Percentiles rank a stretch among this genome's conserved stretches.
phyloP scores from a whole-genome alignment of 2,329 filamentous ascomycete genomes.

The Graphiopsis chlorocephala region DNA sequence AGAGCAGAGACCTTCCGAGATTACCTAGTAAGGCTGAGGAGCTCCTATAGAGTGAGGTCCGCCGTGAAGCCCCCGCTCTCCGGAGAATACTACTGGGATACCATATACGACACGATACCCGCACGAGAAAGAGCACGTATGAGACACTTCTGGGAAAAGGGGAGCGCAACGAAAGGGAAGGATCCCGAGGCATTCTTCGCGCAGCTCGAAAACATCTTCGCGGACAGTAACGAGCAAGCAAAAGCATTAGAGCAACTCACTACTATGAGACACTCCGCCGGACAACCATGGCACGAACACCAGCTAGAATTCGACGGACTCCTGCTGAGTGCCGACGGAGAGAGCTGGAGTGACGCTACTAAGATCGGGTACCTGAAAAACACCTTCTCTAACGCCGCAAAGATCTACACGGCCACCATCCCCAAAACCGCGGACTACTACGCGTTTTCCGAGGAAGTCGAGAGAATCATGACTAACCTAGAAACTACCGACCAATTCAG shows the following conservation, averaged over 20 bases:
- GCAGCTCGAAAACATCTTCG: slow-evolving; percentile 16
- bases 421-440: no score
- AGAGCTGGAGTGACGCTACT: background rate
- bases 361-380: background rate
- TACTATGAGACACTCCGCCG: slow-evolving; percentile 2
- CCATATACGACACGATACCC: background rate
- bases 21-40: background rate
- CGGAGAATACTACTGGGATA: background rate
- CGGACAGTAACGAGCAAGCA: slow-evolving; percentile 17
- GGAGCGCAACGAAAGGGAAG: background rate
- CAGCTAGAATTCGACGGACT: slow-evolving; percentile 20
- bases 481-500: no score
- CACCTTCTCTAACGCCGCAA: no score
- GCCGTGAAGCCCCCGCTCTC: background rate
- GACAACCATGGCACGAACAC: slow-evolving; percentile 17
- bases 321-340: background rate
- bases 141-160: background rate
- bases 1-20: background rate
- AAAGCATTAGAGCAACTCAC: slow-evolving; percentile 17
- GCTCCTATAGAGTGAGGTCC: background rate
- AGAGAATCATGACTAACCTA: no score
- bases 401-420: no score
- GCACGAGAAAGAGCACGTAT: background rate
- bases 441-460: no score
- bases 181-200: slow-evolving; percentile 18